phyloP scores from a whole-genome alignment of 1,284 basidiomycete genomes.

The Boletus austroedulis region DNA sequence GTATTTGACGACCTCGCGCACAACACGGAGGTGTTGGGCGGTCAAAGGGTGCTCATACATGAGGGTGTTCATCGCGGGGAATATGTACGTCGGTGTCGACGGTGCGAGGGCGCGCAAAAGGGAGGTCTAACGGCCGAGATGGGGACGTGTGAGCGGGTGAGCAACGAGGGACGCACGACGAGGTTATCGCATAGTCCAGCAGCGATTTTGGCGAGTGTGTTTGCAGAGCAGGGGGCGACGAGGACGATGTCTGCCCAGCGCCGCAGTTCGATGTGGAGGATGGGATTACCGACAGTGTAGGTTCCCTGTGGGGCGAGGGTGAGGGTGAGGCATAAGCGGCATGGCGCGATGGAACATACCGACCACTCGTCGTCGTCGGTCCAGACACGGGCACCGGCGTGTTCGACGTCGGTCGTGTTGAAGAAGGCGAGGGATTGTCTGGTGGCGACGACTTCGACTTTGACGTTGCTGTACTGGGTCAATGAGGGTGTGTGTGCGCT shows the following conservation, averaged over 20 bases:
- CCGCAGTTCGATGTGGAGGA: slow-evolving; percentile 93
- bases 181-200: slow-evolving; percentile 90
- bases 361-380: slow-evolving; percentile 91
- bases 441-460: slow-evolving; percentile 84
- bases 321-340: neutral
- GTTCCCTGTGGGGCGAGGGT: slow-evolving; percentile 37
- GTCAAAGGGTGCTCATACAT: slow-evolving; percentile 98
- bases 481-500: neutral
- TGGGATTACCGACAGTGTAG: slow-evolving; percentile 83
- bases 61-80: slow-evolving; percentile 97
- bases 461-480: slow-evolving; percentile 67
- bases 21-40: slow-evolving; percentile 68
- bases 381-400: slow-evolving; percentile 73
- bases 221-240: slow-evolving; percentile 92
- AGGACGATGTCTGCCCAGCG: slow-evolving; percentile 96
- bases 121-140: slow-evolving; percentile 64
- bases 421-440: slow-evolving; percentile 80
- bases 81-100: slow-evolving; percentile 81
- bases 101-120: slow-evolving; percentile 85
- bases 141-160: neutral
- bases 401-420: slow-evolving; percentile 51
- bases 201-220: slow-evolving; percentile 91
- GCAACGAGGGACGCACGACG: slow-evolving; percentile 49
- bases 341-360: slow-evolving; percentile 8
- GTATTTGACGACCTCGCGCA: slow-evolving; percentile 76